Conservation (phyloP, 371 early-diverging fungal genomes). For the Phascolomyces articulosus region DNA sequence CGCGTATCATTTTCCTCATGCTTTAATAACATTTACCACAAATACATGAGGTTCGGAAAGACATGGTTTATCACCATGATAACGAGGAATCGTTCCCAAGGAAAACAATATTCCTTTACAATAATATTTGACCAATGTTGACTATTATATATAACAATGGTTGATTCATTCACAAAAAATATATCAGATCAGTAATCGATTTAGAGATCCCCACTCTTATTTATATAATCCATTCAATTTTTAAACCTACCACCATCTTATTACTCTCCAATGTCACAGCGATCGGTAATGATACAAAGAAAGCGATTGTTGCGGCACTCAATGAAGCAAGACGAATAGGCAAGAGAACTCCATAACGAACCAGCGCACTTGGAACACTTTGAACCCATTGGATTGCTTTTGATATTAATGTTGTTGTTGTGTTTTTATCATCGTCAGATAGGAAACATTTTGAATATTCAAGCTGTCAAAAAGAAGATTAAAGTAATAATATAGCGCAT, state of each 20-base stretch:
- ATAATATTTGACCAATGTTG: slow-evolving; percentile 61
- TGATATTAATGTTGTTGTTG: slow-evolving; percentile 1
- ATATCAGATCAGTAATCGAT: too few species aligned
- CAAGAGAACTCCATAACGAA: slow-evolving; percentile 41
- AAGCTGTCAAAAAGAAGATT: slow-evolving; percentile 19
- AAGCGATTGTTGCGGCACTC: slow-evolving; percentile 32
- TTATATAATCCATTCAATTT: neutral
- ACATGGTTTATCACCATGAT: slow-evolving; percentile 66
- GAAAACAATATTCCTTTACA: slow-evolving; percentile 66
- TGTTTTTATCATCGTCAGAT: slow-evolving; percentile 11
- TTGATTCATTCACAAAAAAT: too few species aligned
- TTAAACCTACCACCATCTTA: slow-evolving; percentile 29
- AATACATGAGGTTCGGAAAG: slow-evolving; percentile 69
- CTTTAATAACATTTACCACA: slow-evolving; percentile 33
- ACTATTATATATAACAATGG: slow-evolving; percentile 26
- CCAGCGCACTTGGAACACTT: slow-evolving; percentile 29
- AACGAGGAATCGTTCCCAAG: slow-evolving; percentile 58
- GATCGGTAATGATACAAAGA: slow-evolving; percentile 38
- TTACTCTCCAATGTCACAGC: slow-evolving; percentile 36
- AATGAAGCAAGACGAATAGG: slow-evolving; percentile 32
- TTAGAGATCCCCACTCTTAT: too few species aligned
- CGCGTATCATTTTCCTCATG: neutral
- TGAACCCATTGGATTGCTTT: slow-evolving; percentile 3
- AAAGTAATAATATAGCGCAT: too few species aligned
- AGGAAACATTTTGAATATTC: slow-evolving; percentile 41